These are phyloP conservation scores for Venturia carpophila DNA, from an alignment of 2,329 filamentous ascomycete species.

Conservation along the genomic window DNA sequence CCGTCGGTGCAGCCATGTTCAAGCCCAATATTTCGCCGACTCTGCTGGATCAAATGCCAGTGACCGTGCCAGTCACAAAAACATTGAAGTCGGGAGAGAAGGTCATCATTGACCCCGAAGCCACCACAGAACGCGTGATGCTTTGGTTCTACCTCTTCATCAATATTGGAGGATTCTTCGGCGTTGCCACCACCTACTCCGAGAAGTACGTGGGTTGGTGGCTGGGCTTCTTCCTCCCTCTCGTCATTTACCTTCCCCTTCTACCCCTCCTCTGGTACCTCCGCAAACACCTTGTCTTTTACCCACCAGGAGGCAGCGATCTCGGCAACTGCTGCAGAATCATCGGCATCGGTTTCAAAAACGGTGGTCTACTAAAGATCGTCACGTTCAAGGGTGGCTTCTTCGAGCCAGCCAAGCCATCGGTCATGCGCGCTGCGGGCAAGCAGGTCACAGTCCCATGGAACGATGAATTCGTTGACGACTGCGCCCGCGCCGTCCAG, in stretches of 20 bases:
- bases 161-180: slow-evolving; percentile 30
- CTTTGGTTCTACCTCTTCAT: slow-evolving; percentile 30
- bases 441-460: slow-evolving; percentile 21
- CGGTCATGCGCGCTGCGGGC: slow-evolving; percentile 14
- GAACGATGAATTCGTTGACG: slow-evolving; percentile 32
- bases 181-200: slow-evolving; percentile 34
- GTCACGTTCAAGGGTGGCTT: slow-evolving; percentile 15
- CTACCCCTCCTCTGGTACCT: not conserved
- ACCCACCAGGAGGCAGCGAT: slow-evolving; percentile 41
- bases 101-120: slow-evolving; percentile 42
- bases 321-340: slow-evolving; percentile 39
- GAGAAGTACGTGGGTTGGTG: slow-evolving; percentile 38
- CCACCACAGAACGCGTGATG: slow-evolving; percentile 34
- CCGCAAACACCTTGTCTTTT: slow-evolving; percentile 26
- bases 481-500: slow-evolving; percentile 29
- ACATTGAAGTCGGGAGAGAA: slow-evolving; percentile 37
- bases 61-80: slow-evolving; percentile 36
- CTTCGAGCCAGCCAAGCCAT: slow-evolving; percentile 30
- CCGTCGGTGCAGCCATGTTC: slow-evolving; percentile 27
- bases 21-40: slow-evolving; percentile 38
- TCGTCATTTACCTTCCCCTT: not conserved
- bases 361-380: slow-evolving; percentile 27
- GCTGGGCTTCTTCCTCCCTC: slow-evolving; percentile 32
- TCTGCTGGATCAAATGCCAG: slow-evolving; percentile 38
- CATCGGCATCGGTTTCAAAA: slow-evolving; percentile 35